A percentile compares a stretch with the other conserved stretches of the same genome.
Evolutionary conservation across 1,139 yeast species (phyloP).

Genomic region (Pneumocystis sp.): DNA sequence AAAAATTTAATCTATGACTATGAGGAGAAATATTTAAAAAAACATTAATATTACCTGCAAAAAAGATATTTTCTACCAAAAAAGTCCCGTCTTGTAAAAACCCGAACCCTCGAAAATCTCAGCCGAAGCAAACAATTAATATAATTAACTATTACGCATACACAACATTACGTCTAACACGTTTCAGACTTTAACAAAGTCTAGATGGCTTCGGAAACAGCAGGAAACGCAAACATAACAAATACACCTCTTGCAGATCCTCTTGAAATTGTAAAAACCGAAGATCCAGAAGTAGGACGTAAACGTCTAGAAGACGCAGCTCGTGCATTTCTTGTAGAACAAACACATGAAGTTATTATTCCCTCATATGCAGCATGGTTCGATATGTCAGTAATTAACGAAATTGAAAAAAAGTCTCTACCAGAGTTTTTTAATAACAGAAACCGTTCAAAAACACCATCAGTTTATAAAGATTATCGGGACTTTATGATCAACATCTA

Average conservation of each 20-base stretch:
- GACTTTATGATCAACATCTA: constrained; percentile 90
- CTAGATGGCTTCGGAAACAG: not conserved
- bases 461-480: constrained; percentile 72
- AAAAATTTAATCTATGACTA: too few relatives aligned
- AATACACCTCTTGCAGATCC: not conserved
- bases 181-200: not conserved
- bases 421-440: constrained; percentile 79
- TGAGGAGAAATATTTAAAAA: not conserved
- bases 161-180: not conserved
- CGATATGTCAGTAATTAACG: constrained; percentile 52
- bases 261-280: not conserved
- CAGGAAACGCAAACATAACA: not conserved
- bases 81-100: not conserved
- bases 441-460: constrained; percentile 74
- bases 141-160: not conserved
- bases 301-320: constrained; percentile 16
- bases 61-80: not conserved
- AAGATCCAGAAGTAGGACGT: constrained; percentile 10
- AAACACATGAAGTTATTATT: constrained; percentile 76
- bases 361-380: constrained; percentile 96
- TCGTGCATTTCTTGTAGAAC: constrained; percentile 28
- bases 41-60: not conserved
- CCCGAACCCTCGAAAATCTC: not conserved
- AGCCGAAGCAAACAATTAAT: not conserved
- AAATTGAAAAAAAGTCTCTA: constrained; percentile 51